Evolutionary conservation across 768 basidiomycete species (phyloP).

Genomic region (Tulasnella sp.): DNA sequence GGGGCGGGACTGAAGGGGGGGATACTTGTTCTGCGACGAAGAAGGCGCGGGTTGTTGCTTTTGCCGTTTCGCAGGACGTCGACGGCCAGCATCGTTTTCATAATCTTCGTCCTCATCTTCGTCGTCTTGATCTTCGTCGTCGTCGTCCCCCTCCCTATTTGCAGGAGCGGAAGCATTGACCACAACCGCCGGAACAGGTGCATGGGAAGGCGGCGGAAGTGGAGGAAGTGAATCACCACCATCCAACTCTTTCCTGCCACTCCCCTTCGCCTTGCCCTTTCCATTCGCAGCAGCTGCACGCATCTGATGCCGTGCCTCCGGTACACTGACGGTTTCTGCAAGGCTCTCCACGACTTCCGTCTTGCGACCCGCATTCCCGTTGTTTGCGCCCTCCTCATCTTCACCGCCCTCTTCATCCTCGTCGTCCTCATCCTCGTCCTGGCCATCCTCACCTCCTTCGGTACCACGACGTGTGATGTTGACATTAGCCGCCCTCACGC

Average conservation of each 20-base stretch:
- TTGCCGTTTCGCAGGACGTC: background rate
- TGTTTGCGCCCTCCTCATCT: background rate
- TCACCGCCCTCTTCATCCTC: background rate
- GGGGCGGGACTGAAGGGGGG: no score
- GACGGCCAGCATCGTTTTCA: background rate
- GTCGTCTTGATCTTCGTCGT: slow-evolving; percentile 1
- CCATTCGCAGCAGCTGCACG: no score
- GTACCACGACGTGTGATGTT: no score
- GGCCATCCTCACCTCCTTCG: background rate
- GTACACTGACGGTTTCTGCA: no score
- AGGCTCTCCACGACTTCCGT: background rate
- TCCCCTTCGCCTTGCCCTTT: no score
- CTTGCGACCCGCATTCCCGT: background rate
- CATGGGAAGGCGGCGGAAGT: background rate
- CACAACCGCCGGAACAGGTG: background rate
- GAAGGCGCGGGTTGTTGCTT: no score
- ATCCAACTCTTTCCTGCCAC: no score
- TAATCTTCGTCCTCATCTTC: background rate
- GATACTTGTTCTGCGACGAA: no score
- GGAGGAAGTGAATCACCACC: no score
- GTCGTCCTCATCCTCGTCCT: background rate
- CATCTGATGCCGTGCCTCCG: no score
- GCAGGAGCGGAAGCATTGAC: background rate
- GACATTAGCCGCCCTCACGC: background rate
- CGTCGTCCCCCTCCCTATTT: background rate